Conservation (phyloP, 1,284 basidiomycete species). For the Ceratobasidium sp. region DNA sequence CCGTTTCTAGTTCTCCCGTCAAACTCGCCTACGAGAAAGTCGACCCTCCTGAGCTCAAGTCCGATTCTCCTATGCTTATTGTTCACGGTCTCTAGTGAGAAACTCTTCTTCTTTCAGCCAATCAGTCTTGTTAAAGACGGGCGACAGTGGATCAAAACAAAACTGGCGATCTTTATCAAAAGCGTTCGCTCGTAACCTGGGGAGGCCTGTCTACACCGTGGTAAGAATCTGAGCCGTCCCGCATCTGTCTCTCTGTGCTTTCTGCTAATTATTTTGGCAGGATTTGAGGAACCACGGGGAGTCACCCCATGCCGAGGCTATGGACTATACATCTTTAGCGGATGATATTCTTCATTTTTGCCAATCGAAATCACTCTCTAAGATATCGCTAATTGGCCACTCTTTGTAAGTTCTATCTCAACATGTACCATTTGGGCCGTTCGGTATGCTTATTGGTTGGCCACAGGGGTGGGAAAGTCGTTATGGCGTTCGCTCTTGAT, state of each 20-base stretch:
- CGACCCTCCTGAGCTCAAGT: conserved; percentile 36
- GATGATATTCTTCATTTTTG: conserved; percentile 75
- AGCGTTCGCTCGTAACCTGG: conserved; percentile 68
- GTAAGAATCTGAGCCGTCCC: conserved; percentile 58
- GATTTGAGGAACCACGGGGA: conserved; percentile 87
- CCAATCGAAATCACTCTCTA: conserved; percentile 63
- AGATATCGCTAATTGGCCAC: conserved; percentile 83
- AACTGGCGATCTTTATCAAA: conserved; percentile 83
- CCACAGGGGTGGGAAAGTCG: conserved; percentile 86
- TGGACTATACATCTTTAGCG: conserved; percentile 81
- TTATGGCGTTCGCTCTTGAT: conserved; percentile 80
- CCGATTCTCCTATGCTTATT: conserved; percentile 64
- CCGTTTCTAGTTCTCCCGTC: neutral
- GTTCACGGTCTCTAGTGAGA: conserved; percentile 77
- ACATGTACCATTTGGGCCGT: conserved; percentile 3
- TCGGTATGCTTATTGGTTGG: neutral
- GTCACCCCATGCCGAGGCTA: conserved; percentile 76
- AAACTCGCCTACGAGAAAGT: conserved; percentile 39
- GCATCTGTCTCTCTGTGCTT: neutral
- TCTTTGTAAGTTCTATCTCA: conserved; percentile 74
- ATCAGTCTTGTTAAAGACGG: neutral
- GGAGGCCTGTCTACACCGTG: conserved; percentile 77
- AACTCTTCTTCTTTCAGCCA: neutral
- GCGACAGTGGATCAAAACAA: conserved; percentile 77
- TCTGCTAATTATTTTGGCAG: conserved; percentile 57